A percentile compares a stretch with the other conserved stretches of the same genome.
These are phyloP conservation scores for Irpex rosettiformis DNA, from an alignment of 1,284 basidiomycete genomes.

Conservation along the genomic window DNA sequence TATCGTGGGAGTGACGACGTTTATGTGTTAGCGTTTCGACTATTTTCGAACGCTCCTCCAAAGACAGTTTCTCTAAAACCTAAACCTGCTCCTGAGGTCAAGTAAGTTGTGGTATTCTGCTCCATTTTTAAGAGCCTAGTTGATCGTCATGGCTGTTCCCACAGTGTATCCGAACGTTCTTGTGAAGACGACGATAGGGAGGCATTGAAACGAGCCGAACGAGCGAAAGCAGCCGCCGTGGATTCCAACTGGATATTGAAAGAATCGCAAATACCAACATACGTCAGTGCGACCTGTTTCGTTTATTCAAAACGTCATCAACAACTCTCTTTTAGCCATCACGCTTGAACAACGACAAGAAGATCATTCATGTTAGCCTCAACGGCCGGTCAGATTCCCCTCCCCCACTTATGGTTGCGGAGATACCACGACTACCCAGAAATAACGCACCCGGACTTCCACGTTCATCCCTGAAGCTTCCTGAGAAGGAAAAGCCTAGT, in stretches of 20 bases:
- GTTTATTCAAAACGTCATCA: neutral
- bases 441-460: conserved; percentile 10
- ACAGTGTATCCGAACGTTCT: conserved; percentile 26
- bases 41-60: conserved; percentile 25
- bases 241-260: conserved; percentile 26
- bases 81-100: conserved; percentile 22
- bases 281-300: conserved; percentile 19
- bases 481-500: conserved; percentile 16
- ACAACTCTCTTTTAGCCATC: conserved; percentile 9
- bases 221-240: conserved; percentile 29
- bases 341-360: conserved; percentile 13
- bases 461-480: conserved; percentile 6
- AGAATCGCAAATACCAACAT: conserved; percentile 19
- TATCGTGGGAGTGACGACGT: neutral
- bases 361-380: conserved; percentile 11
- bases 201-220: conserved; percentile 23
- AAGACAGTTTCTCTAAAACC: conserved; percentile 25
- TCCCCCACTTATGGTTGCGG: conserved; percentile 18
- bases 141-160: neutral
- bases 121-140: neutral
- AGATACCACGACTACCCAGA: conserved; percentile 14
- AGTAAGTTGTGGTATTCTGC: conserved; percentile 17
- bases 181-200: conserved; percentile 29
- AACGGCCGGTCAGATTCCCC: conserved; percentile 2
- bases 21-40: conserved; percentile 30